A percentile compares a stretch with the other conserved stretches of the same genome.
These are phyloP conservation scores for Trametes pubescens DNA, from an alignment of 1,284 basidiomycete genomes.

Conservation along the genomic window DNA sequence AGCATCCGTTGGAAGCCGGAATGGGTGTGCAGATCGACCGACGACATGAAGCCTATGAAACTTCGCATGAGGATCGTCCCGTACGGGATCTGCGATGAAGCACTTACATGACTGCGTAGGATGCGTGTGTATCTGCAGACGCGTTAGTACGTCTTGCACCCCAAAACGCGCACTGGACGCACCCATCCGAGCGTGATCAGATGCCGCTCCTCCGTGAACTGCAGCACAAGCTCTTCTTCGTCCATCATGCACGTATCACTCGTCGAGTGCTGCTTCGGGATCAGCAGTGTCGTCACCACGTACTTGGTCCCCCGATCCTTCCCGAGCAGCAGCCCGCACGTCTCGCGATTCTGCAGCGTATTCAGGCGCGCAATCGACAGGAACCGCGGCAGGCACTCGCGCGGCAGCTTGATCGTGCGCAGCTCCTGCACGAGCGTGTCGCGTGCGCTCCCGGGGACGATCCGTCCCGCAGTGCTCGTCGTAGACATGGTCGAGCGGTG, in stretches of 20 bases:
- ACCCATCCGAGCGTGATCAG: constrained; percentile 92
- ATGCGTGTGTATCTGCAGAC: constrained; percentile 85
- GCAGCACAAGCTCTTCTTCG: constrained; percentile 85
- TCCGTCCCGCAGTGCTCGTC: constrained; percentile 31
- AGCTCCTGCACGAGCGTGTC: constrained; percentile 49
- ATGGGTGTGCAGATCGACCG: constrained; percentile 89
- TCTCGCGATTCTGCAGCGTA: constrained; percentile 66
- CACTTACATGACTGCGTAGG: constrained; percentile 85
- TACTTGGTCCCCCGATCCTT: constrained; percentile 64
- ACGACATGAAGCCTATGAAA: constrained; percentile 81
- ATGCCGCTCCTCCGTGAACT: constrained; percentile 79
- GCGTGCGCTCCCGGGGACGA: constrained; percentile 41
- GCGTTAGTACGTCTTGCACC: constrained; percentile 17
- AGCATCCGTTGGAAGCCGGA: constrained; percentile 87
- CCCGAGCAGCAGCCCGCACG: constrained; percentile 72
- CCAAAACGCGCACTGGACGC: constrained; percentile 40
- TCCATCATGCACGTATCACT: constrained; percentile 90
- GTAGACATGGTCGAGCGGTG: constrained; percentile 19
- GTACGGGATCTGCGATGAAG: neutral
- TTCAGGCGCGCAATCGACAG: constrained; percentile 72
- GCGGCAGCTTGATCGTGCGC: constrained; percentile 71
- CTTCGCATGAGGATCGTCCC: constrained; percentile 11
- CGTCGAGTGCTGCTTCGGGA: constrained; percentile 86
- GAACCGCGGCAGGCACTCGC: constrained; percentile 76
- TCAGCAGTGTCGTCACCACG: constrained; percentile 71